Evolutionary conservation across 495 filamentous ascomycete genomes (phyloP), one percentile per base, ranked within the genome.

Genomic region (Trichoderma erinaceum): DNA sequence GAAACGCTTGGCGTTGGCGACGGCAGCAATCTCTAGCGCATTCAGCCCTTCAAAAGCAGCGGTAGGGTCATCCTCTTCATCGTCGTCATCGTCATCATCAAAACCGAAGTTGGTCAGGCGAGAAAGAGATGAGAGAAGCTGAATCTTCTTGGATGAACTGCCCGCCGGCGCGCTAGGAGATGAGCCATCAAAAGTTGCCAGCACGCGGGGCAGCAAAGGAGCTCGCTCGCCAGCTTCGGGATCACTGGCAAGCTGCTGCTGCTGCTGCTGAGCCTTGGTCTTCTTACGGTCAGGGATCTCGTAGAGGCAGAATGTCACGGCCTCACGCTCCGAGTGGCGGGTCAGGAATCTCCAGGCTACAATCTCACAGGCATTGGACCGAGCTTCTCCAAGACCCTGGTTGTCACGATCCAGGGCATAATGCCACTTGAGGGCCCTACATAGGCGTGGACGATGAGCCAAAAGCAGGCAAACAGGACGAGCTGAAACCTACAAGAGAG

Each of bases 1-100:
- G 71, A 97, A 98, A 41, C 89, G 89, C 77, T 97, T 98, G 29
- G 93, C 92, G 70, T 90, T 86, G n/a, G 89, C 90, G 41, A 97
- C 87, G 46, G 90, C 88, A 46, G 93, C 94, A 72, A 98, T 93
- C 74, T 97, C 94, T 18, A 98, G 79, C 16, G 90, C 92, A 77
- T 93, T 97, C 63, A 97, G 79, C 50, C 92, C 87, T 56, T 84
- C 85, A 72, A 92, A 94, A 7, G 88, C 83, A 8, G 86, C 82
- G 0, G 86, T 87, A 41, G 86, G 85, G 32, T 89, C 86, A 52
- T 85, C 75, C 6, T 84, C 79, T 0, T 79, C 75, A 5, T 71
- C 67, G 23, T 63, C 68, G 4, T 78, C 76, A 11, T 80, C 74
- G 52, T 78, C 77, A 6, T 77, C 73, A 3, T 77, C 74, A 10